Evolutionary conservation across 2,329 filamentous ascomycete genomes (phyloP), one percentile per base, ranked within the genome.

Genomic region (Verticillium albo-atrum): DNA sequence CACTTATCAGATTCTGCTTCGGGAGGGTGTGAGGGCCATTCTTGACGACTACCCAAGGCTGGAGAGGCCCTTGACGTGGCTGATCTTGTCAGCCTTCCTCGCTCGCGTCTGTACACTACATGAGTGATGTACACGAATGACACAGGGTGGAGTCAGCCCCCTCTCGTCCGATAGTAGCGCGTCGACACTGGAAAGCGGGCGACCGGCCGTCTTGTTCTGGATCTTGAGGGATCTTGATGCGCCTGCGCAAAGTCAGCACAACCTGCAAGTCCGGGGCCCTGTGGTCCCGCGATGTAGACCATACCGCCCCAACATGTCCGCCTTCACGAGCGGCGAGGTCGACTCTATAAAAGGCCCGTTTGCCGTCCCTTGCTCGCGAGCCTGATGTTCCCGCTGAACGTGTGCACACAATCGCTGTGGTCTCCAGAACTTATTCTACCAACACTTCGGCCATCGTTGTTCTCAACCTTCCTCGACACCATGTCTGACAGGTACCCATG

Each of bases 401-500:
- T 7, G 10, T 50, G n/a, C 20, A n/a, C n/a, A 4, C 20, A 2
- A 12, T 3, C 3, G 20, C 42, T 26, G 42, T 50, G 4, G 14
- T 23, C 10, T 50, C 14, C 42, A 17, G 6, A 50, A 23, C 4
- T 12, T 50, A 3, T 23, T 5, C 7, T 10, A 3, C 20, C n/a
- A n/a, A 12, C 23, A 25, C 37, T 23, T 50, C 42, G 20, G 20
- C 42, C n/a, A n/a, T 25, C 10, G n/a, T 10, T 23, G 17, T 23
- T 7, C 42, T 14, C 20, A 3, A 23, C 7, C 42, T 14, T 4
- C 42, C 9, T 12, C 42, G 14, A 23, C 51, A 53, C 4, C 3
- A 53, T 53, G 51, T 27, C 76, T 62, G 82, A 82, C 67, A 82
- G 79, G 71, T 83, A 81, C 68, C 75, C 78, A 50, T 84, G 81